Percentiles rank a stretch among this genome's conserved stretches.
These are phyloP conservation scores for Diaporthe batatas DNA, from an alignment of 2,329 filamentous ascomycete species.

Conservation along the genomic window DNA sequence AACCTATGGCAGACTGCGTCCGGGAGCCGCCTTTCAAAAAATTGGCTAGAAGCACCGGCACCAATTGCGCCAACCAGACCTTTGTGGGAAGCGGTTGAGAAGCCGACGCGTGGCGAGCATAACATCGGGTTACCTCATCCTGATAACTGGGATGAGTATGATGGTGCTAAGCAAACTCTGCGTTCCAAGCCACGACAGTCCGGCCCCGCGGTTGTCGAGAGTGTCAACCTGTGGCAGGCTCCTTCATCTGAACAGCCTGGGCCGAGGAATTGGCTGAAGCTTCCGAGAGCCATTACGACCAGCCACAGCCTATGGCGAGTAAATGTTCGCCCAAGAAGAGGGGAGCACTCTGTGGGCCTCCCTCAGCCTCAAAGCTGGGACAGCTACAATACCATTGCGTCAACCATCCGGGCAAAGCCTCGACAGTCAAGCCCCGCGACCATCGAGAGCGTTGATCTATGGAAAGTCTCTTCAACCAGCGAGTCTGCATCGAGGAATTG, in stretches of 20 bases:
- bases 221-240: constrained; percentile 53
- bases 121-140: constrained; percentile 53
- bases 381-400: constrained; percentile 49
- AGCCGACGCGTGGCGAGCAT: constrained; percentile 31
- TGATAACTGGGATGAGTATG: constrained; percentile 55
- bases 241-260: constrained; percentile 7
- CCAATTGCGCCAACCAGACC: not conserved
- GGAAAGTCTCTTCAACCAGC: constrained; percentile 44
- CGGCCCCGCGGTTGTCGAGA: constrained; percentile 52
- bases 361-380: constrained; percentile 58
- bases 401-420: constrained; percentile 48
- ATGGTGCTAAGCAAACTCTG: constrained; percentile 45
- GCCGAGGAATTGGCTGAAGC: constrained; percentile 9
- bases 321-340: constrained; percentile 3
- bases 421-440: constrained; percentile 47
- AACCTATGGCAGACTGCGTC: constrained; percentile 47
- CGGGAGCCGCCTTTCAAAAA: not conserved
- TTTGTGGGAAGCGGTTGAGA: constrained; percentile 33
- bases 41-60: constrained; percentile 10
- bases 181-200: constrained; percentile 50
- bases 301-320: constrained; percentile 33
- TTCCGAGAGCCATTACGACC: constrained; percentile 5
- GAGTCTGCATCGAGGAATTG: constrained; percentile 4
- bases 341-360: constrained; percentile 46
- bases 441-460: constrained; percentile 55